These are phyloP conservation scores for Oidiodendron maius DNA, from an alignment of 495 filamentous ascomycete genomes.

Conservation along the genomic window DNA sequence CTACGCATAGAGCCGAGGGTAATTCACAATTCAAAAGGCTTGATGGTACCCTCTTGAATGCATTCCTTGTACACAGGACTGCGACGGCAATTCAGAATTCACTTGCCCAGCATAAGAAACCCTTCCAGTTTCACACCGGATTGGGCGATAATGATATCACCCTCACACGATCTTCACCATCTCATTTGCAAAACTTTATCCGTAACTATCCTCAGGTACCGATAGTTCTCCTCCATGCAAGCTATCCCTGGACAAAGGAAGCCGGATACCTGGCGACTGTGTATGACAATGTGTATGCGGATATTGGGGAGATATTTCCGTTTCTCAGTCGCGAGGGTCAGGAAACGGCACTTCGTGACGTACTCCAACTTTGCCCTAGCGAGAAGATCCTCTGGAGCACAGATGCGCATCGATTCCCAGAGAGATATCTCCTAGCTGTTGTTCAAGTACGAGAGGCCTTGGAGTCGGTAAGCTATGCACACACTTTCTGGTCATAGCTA, in stretches of 20 bases:
- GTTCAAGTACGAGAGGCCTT: slow-evolving; percentile 72
- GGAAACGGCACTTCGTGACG: slow-evolving; percentile 63
- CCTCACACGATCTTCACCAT: slow-evolving; percentile 64
- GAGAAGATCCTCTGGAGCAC: slow-evolving; percentile 82
- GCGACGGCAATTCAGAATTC: slow-evolving; percentile 42
- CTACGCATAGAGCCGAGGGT: background rate
- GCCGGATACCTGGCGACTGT: slow-evolving; percentile 75
- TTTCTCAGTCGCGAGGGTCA: slow-evolving; percentile 76
- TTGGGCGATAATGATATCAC: slow-evolving; percentile 80
- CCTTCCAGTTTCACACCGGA: slow-evolving; percentile 83
- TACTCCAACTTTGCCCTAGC: slow-evolving; percentile 69
- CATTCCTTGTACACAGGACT: slow-evolving; percentile 38
- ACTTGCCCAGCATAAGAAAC: slow-evolving; percentile 46
- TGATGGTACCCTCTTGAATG: slow-evolving; percentile 13
- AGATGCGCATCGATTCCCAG: slow-evolving; percentile 78
- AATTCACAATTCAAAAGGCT: slow-evolving; percentile 14
- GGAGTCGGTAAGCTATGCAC: slow-evolving; percentile 42
- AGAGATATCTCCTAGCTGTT: slow-evolving; percentile 75
- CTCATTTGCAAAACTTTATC: slow-evolving; percentile 72
- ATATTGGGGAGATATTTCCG: slow-evolving; percentile 84
- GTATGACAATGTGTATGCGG: slow-evolving; percentile 79
- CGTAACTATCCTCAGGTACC: slow-evolving; percentile 59
- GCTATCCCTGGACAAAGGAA: slow-evolving; percentile 80
- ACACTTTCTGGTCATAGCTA: background rate
- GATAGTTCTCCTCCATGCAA: slow-evolving; percentile 76